Evolutionary conservation across 2,329 filamentous ascomycete genomes (phyloP), one percentile per base, ranked within the genome.

Genomic region (Aspergillus pseudoviridinutans): DNA sequence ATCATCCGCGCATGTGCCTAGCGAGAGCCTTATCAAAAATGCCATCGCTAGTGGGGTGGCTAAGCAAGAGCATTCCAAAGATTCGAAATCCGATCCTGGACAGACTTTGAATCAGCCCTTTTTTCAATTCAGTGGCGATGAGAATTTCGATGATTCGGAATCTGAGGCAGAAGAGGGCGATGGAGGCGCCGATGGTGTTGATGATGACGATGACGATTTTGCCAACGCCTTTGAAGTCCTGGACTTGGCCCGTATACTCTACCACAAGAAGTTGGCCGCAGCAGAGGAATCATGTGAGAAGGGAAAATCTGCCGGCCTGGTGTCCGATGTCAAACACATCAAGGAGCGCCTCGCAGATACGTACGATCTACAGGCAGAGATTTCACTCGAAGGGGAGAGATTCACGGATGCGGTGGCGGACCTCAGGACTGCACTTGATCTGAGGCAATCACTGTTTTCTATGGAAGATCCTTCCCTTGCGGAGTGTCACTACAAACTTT

Each of bases 401-500:
- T 99, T 96, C 71, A 82, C 85, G 46, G 88, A 91, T 64, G 93
- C 94, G n/a, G 90, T 96, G 54, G 83, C 86, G 50, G 94, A 99
- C 74, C 86, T 91, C 53, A 87, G 86, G 65, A 85, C 88, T 14
- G 87, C 92, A 1, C 84, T 97, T 51, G 84, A 84, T 44, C 84
- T 95, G 68, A 95, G 95, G 76, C 78, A 90, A 65, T 83, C 89
- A 52, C 82, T 97, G 2, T 92, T 91, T 70, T 83, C 90, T 0
- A 82, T 88, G 51, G 91, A 95, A 61, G 91, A 90, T 14, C 89
- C 92, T 66, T 83, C 95, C 53, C 84, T 97, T 56, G 93, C 94
- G 46, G 94, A 99, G 78, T 93, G 91, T 17, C 92, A 99, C 78
- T 99, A 90, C 80, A 97, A 97, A 77, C 87, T 99, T 27, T 96